phyloP scores from a whole-genome alignment of 345 rosid genomes.

The Lumnitzera littorea region DNA sequence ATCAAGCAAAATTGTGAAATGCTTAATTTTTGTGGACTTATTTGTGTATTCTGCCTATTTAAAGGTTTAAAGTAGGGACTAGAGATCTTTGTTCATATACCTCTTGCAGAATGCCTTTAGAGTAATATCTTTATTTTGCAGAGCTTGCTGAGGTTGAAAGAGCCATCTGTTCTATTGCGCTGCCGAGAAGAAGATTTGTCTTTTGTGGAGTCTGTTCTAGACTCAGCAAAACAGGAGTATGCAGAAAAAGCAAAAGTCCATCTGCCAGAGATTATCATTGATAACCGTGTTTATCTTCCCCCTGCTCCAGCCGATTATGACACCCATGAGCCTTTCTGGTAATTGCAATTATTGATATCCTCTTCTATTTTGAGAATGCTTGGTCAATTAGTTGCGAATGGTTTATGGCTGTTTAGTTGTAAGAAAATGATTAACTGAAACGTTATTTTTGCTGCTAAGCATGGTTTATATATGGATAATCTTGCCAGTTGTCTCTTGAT shows the following conservation, averaged over 20 bases:
- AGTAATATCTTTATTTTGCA: constrained; percentile 14
- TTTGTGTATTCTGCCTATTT: too few species aligned
- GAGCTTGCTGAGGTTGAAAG: constrained; percentile 93
- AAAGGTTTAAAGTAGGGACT: too few species aligned
- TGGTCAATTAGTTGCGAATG: too few species aligned
- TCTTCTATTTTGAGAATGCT: neutral
- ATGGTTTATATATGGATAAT: too few species aligned
- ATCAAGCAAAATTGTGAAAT: too few species aligned
- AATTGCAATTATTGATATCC: constrained; percentile 6
- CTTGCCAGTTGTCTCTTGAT: too few species aligned
- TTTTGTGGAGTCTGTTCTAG: constrained; percentile 64
- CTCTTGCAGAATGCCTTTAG: too few species aligned
- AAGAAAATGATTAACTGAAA: too few species aligned
- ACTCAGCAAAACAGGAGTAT: constrained; percentile 69
- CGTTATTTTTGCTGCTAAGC: too few species aligned
- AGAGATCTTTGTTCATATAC: too few species aligned
- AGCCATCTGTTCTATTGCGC: constrained; percentile 87
- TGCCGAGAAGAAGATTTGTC: constrained; percentile 69
- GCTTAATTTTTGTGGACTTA: too few species aligned
- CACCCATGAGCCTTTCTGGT: constrained; percentile 77
- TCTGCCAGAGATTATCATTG: constrained; percentile 69
- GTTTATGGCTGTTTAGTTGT: too few species aligned
- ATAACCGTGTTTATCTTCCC: constrained; percentile 61
- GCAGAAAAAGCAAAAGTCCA: constrained; percentile 60
- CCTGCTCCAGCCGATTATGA: constrained; percentile 75